phyloP scores from a whole-genome alignment of 129 eudicot species.

The Arctium minus region DNA sequence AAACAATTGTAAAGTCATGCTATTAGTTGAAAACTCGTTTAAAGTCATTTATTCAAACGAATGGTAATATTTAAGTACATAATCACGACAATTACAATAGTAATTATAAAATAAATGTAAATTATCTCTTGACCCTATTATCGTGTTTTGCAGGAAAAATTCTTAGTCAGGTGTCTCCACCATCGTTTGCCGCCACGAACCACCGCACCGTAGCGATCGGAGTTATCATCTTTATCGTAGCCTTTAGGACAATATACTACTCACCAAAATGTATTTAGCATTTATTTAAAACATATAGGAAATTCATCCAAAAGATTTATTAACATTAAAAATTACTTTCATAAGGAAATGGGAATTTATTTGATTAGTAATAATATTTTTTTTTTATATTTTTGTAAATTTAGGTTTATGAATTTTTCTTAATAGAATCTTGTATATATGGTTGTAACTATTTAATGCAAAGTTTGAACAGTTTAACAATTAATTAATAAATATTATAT shows the following conservation, averaged over 20 bases:
- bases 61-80: background rate
- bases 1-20: too few relatives aligned
- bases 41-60: background rate
- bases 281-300: constrained; percentile 11
- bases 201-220: background rate
- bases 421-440: background rate
- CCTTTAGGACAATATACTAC: background rate
- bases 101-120: background rate
- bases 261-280: constrained; percentile 14
- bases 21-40: background rate
- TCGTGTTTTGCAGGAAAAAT: constrained; percentile 5
- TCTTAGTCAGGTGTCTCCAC: background rate
- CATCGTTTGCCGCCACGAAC: constrained; percentile 1
- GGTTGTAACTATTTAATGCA: background rate
- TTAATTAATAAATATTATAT: too few relatives aligned
- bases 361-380: background rate
- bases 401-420: background rate
- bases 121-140: background rate
- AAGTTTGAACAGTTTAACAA: too few relatives aligned
- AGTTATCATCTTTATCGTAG: background rate
- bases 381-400: background rate
- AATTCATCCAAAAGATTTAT: constrained; percentile 12
- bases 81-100: too few relatives aligned
- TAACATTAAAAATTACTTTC: constrained; percentile 12
- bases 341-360: background rate